Base-by-base conservation (phyloP, 495 filamentous ascomycete species). In the Chaetomidium leptoderma region DNA sequence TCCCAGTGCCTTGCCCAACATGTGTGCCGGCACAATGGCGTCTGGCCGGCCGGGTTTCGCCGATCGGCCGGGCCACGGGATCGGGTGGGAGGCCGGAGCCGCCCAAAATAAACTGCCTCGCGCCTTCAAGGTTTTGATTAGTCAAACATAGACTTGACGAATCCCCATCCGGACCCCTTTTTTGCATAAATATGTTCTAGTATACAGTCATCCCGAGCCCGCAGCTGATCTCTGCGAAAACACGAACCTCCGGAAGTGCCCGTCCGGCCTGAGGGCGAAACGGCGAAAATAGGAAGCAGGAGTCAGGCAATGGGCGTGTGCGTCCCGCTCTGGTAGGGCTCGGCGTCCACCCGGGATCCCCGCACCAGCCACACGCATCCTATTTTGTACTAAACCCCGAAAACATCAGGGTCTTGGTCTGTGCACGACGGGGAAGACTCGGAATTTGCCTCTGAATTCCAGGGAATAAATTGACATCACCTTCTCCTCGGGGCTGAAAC, bases 371-470 rank as follows among this genome's bases (percentile, higher is more conserved):
- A 27, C 42, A 17, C 27, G 14, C 33, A 39, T 51, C 3, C 32
- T n/a, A n/a, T n/a, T n/a, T n/a, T n/a, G n/a, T n/a, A n/a, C 24
- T 37, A 50, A 50, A 53, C n/a, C 32, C 40, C 40, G 6, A 53
- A 47, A 14, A 23, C 43, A 48, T n/a, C n/a, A 54, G 39, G 27
- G 53, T 55, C 42, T 14, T 55, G 53, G 54, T 21, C 36, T 39
- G 55, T 54, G 61, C 53, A 14, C 23, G n/a, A 13, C 60, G 61
- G 61, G 44, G 54, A 59, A 55, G 43, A 33, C 54, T 65, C 63
- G 63, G 63, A 36, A 44, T 51, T 53, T 58, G 32, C 24, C 42
- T 43, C 47, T 13, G 32, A 19, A 17, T 13, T 16, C 8, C 19
- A 42, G 7, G 7, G 23, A 17, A n/a, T n/a, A n/a, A n/a, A n/a